Evolutionary conservation across 1,139 yeast genomes (phyloP).

Genomic region (Yamadazyma sp.): DNA sequence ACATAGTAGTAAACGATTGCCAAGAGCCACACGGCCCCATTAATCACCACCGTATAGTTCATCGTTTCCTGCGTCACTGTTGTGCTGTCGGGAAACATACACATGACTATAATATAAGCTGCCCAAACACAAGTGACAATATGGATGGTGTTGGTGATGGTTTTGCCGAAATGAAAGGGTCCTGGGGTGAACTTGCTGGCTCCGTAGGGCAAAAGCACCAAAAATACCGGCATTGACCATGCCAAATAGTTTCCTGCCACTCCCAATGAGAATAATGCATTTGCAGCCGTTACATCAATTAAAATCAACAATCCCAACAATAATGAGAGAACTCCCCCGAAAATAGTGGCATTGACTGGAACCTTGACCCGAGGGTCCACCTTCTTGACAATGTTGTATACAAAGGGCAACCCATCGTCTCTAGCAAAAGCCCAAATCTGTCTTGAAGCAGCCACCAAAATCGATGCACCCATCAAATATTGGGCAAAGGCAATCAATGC

Average conservation of each 20-base stretch:
- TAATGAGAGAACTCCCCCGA: slow-evolving; percentile 48
- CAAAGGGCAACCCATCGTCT: slow-evolving; percentile 45
- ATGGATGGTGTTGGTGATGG: slow-evolving; percentile 38
- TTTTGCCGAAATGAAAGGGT: slow-evolving; percentile 57
- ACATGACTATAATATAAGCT: slow-evolving; percentile 31
- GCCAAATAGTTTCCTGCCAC: slow-evolving; percentile 45
- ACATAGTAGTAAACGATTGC: slow-evolving; percentile 27
- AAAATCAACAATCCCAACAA: slow-evolving; percentile 58
- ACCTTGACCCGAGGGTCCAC: slow-evolving; percentile 53
- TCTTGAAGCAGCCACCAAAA: slow-evolving; percentile 36
- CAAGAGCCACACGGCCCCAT: slow-evolving; percentile 36
- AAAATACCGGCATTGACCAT: slow-evolving; percentile 43
- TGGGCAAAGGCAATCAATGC: slow-evolving; percentile 58
- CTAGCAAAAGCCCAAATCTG: slow-evolving; percentile 42
- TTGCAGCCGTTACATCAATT: slow-evolving; percentile 58
- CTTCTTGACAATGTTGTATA: slow-evolving; percentile 44
- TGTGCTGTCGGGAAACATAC: slow-evolving; percentile 38
- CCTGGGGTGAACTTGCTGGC: slow-evolving; percentile 56
- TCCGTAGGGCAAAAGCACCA: slow-evolving; percentile 43
- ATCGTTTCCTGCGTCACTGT: slow-evolving; percentile 28
- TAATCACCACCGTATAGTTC: slow-evolving; percentile 39
- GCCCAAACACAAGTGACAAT: slow-evolving; percentile 27
- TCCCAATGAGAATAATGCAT: slow-evolving; percentile 53
- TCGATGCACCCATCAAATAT: slow-evolving; percentile 59
- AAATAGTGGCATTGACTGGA: slow-evolving; percentile 59